Base-by-base conservation (phyloP, 1,284 basidiomycete species). In the Mycena sp. region DNA sequence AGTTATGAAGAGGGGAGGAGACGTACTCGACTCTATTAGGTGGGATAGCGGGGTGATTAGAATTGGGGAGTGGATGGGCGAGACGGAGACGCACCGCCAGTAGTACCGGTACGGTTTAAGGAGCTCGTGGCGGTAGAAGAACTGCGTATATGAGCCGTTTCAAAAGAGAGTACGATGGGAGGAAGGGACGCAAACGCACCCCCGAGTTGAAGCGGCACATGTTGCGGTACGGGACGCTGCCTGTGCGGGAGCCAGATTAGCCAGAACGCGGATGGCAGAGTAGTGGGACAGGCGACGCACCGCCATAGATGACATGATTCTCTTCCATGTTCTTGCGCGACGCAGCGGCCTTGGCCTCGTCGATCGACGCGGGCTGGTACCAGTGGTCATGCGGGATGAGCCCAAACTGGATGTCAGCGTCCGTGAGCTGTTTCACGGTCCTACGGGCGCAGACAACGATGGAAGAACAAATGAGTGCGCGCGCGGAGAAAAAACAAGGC, bases 261-360 rank as follows among this genome's bases (percentile, higher is more conserved):
- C n/a, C n/a, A n/a, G n/a, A n/a, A n/a, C n/a, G n/a, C n/a, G n/a
- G n/a, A n/a, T n/a, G n/a, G n/a, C n/a, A n/a, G n/a, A n/a, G n/a
- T n/a, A n/a, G n/a, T n/a, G n/a, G n/a, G n/a, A n/a, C n/a, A n/a
- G n/a, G n/a, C n/a, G n/a, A 72, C 74, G 75, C 80, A 82, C 91
- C 92, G 69, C 94, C 95, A 67, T 97, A 98, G 57, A 97, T 95
- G 69, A 98, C 92, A 64, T 88, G 84, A 58, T 94, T 82, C 68
- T 85, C 82, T n/a, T 86, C 80, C 92, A 97, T 95, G 37, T 89
- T 80, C 45, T 90, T 83, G 49, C 96, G 84, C 16, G 87, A 80
- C 19, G 80, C 84, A 0, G 79, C 81, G 0, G 96, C 96, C 69
- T 85, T 88, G 1, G 82, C 82, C 78, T 96, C 93, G 71, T 95